These are phyloP conservation scores for Tulasnella sp. DNA, from an alignment of 768 basidiomycete genomes.

Conservation along the genomic window DNA sequence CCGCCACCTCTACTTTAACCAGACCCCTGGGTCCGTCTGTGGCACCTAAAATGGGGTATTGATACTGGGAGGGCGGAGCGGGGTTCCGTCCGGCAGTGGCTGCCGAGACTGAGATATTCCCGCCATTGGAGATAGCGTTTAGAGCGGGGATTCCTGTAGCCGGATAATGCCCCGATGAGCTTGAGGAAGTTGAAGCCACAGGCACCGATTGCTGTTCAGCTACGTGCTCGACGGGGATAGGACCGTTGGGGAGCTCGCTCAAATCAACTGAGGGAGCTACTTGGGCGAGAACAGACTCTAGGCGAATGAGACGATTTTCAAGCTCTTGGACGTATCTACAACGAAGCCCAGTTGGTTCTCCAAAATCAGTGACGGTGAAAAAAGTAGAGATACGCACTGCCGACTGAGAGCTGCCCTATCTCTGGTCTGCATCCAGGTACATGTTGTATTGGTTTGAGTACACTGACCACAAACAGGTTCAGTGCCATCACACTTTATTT, in stretches of 20 bases:
- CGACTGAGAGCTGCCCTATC: conserved; percentile 82
- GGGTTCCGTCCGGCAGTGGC: background rate
- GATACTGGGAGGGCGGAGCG: no score
- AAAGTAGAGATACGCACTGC: conserved; percentile 48
- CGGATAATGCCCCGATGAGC: conserved; percentile 36
- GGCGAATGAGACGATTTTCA: conserved; percentile 74
- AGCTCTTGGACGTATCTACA: conserved; percentile 82
- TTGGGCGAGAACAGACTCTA: conserved; percentile 79
- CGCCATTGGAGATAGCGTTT: background rate
- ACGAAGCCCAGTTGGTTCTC: background rate
- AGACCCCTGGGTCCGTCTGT: background rate
- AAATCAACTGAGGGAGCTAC: conserved; percentile 71
- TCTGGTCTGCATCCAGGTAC: conserved; percentile 86
- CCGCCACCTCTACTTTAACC: conserved; percentile 36
- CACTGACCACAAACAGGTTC: conserved; percentile 84
- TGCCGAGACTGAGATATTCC: background rate
- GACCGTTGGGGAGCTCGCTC: conserved; percentile 26
- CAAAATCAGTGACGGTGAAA: background rate
- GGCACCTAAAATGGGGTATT: background rate
- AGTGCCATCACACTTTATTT: conserved; percentile 85
- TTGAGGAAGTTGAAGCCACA: background rate
- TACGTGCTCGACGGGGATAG: conserved; percentile 2
- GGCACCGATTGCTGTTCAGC: background rate
- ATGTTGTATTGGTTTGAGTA: conserved; percentile 57
- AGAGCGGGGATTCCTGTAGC: conserved; percentile 27